Evolutionary conservation across 805 yeast species (phyloP), one percentile per base, ranked within the genome.

Genomic region (Clavispora carvajalis): DNA sequence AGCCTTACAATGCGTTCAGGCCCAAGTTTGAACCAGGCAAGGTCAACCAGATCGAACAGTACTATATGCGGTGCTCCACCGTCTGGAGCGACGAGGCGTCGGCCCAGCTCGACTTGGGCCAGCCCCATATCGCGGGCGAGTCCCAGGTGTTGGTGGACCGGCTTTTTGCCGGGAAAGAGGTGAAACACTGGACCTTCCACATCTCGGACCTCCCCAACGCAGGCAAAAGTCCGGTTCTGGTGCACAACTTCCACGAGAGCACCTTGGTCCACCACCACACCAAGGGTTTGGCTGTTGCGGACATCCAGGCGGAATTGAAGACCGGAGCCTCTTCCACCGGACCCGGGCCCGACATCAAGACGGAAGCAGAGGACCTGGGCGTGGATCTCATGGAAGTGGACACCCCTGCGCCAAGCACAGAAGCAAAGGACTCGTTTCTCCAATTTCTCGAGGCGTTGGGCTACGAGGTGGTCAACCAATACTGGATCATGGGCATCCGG

Each of bases 121-220:
- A 39, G 23, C 65, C 72, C 1, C 34, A 63, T 4, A 13, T 57
- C 12, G 44, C 48, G 13, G 59, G 47, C 2, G 44, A 38, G 7
- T 46, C 49, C 15, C 49, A 48, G 28, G 46, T 60, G 5, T 46
- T 55, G 26, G 67, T 61, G 13, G 60, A 53, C 24, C 52, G 63
- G 33, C 51, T 67, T 17, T 67, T 69, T 41, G 21, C 52, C 4
- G 59, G 56, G 11, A 47, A 48, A 23, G 53, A 47, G 22, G 49
- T 51, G 23, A 41, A 67, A 52, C 46, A 62, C 30, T 85, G 90
- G 91, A 72, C 81, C 1, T 52, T 85, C 7, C 84, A 77, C 49
- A 67, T 80, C 19, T 67, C 77, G 5, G 95, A 85, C 59, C 81
- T 85, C 10, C 93, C 93, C 2, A 76, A 81, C 6, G 90, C 87